Base-by-base conservation (phyloP, 768 basidiomycete species). In the Amanita exitialis region DNA sequence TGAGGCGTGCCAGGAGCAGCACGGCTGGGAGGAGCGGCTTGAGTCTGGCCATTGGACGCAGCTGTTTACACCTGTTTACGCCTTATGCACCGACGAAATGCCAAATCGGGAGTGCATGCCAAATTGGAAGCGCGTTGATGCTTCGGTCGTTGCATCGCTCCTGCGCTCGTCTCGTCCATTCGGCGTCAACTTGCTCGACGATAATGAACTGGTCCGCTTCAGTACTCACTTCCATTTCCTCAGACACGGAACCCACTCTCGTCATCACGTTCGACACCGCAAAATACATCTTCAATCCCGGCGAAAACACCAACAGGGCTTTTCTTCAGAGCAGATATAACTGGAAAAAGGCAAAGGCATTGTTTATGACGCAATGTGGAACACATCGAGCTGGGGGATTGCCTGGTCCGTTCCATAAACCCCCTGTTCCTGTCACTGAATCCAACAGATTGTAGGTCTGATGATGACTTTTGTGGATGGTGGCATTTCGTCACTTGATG, bases 231-330 rank as follows among this genome's bases (percentile, higher is more conserved):
- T 65, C 77, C 0, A 59, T 72, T 15, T 77, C 83, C 3, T 79
- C 80, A 46, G 94, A 97, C 68, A 88, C 92, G 1, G 82, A 90
- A 56, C 84, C 92, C 0, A 77, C 84, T 7, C 67, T 96, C 21
- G 67, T 86, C 53, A 66, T 95, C 56, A 72, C 76, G 1, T 93
- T 92, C 62, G 84, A 88, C 56, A 71, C 75, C 48, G 83, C 78
- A 10, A 86, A 90, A 58, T 97, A 93, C 58, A 73, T 94, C 35
- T 91, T 97, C 74, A 93, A 93, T 65, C 80, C 74, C 16, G 84
- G 89, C 6, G 92, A 96, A 65, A 86, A 85, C 53, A 81, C 85
- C 1, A 82, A 80, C 38, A 71, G 94, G 32, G 69, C 85, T 0
- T 86, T 86, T 61, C 65, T 83, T 13, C 85, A 92, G 66, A 79